Evolutionary conservation across 2,329 filamentous ascomycete genomes (phyloP), one percentile per base, ranked within the genome.

Genomic region (Pseudogymnoascus destructans): DNA sequence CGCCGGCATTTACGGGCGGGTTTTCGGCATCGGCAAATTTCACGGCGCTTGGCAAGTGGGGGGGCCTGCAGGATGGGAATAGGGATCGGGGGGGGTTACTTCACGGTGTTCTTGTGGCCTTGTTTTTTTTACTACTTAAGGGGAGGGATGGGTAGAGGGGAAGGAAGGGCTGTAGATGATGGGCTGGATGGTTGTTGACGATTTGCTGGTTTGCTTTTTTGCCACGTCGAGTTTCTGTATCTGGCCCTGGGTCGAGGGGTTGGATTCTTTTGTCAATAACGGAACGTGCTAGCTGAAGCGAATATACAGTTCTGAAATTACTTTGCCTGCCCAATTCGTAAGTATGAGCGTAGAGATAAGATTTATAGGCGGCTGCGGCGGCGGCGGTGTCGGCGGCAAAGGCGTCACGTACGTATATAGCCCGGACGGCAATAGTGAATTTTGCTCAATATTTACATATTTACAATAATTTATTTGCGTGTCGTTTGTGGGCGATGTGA

Each of bases 291-390:
- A 52, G 46, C 46, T 52, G 46, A 4, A 30, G 46, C 32, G 46
- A 52, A 52, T 52, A 52, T 52, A 52, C 46, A 52, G 15, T 32
- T 30, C 46, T 52, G 46, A 52, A 30, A 52, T 52, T 30, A 52
- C 25, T 32, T 21, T 11, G 5, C 2, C 15, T 49, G n/a, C 6
- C 9, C 5, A 3, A 30, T 32, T 52, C 10, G 25, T 52, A n/a
- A 30, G 6, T 11, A 9, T 52, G 46, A 30, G 23, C 4, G 8
- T 49, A 15, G 25, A 19, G 25, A 52, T 52, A 3, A 1, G 9
- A 1, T 32, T 13, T 5, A 4, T 10, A 4, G 10, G 8, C n/a
- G 27, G 7, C 9, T 7, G 13, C 4, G 33, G 33, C 13, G 13
- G 2, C 13, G 15, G 35, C 3, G 7, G n/a, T 17, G 35, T 3